Evolutionary conservation across 2,329 filamentous ascomycete genomes (phyloP), one percentile per base, ranked within the genome.

Genomic region (Xylariales sp.): DNA sequence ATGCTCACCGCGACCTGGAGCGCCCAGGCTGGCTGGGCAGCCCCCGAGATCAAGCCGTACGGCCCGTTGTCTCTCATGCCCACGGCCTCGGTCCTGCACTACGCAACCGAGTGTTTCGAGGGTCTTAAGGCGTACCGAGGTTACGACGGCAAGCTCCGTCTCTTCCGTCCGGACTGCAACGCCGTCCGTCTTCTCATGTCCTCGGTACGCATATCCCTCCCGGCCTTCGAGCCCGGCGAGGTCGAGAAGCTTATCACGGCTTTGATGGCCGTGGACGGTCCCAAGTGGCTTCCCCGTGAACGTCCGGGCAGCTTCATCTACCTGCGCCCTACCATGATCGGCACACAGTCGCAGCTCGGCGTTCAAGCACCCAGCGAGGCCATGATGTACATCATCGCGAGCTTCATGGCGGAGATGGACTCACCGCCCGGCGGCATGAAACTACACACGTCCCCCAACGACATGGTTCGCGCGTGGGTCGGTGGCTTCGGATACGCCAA

Each of bases 401-500:
- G 61, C 45, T 82, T 72, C 60, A 80, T 83, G 78, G 74, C 78
- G 15, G 58, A 63, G 43, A 60, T 83, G 58, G 74, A 79, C 51
- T 49, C 64, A 10, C 68, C 70, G 4, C 51, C 59, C 0, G 74
- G 73, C 24, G 80, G 80, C 49, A 74, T 94, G 72, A 83, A 78
- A 54, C 77, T 95, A 33, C 78, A 91, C 58, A 91, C 89, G 0
- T 86, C 79, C 33, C 77, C 80, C 42, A 81, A 90, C 51, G 87
- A 95, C 62, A 87, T 84, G 71, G 82, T 95, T 44, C 84, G 90
- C 50, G 89, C 90, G 10, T 96, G 90, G 90, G 88, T 88, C 15
- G 90, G 90, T 46, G 90, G 91, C 8, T 95, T 94, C 61, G 90
- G 90, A 1, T 90, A 85, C 58, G 88, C 89, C 46, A 96, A 96